Conservation (phyloP, 192 early-diverging fungal genomes). For the Thoreauomyces humboldtii region DNA sequence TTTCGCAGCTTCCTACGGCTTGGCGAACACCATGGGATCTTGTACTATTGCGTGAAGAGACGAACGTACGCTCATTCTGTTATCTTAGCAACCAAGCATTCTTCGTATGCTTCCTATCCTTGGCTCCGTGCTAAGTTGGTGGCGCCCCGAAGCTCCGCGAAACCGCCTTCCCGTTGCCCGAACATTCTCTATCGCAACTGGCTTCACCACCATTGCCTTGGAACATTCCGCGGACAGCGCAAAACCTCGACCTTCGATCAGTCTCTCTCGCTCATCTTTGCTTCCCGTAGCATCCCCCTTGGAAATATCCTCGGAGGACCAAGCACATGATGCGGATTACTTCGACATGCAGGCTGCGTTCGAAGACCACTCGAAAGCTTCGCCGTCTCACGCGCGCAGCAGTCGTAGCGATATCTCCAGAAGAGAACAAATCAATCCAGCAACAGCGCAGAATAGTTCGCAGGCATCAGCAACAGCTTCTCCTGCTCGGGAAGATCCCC, state of each 20-base stretch:
- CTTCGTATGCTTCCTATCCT: slow-evolving; percentile 24
- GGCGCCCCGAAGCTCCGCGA: slow-evolving; percentile 16
- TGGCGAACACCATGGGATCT: neutral
- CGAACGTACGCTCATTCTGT: neutral
- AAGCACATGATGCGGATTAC: neutral
- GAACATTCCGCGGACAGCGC: neutral
- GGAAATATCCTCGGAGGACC: neutral
- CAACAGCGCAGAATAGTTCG: too few species aligned
- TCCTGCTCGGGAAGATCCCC: too few species aligned
- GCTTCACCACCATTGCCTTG: slow-evolving; percentile 19
- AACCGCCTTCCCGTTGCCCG: slow-evolving; percentile 18
- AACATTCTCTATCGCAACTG: slow-evolving; percentile 21
- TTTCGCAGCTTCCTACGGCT: neutral
- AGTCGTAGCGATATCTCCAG: too few species aligned
- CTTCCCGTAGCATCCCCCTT: neutral
- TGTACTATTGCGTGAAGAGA: too few species aligned
- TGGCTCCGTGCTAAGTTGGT: slow-evolving; percentile 29
- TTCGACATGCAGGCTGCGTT: neutral
- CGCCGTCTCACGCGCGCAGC: too few species aligned
- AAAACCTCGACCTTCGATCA: neutral
- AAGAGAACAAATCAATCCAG: too few species aligned
- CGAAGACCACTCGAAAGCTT: too few species aligned
- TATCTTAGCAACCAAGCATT: slow-evolving; percentile 18
- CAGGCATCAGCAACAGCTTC: too few species aligned
- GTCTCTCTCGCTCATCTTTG: neutral